These are phyloP conservation scores for Canariomyces notabilis DNA, from an alignment of 2,329 filamentous ascomycete genomes.

Conservation along the genomic window DNA sequence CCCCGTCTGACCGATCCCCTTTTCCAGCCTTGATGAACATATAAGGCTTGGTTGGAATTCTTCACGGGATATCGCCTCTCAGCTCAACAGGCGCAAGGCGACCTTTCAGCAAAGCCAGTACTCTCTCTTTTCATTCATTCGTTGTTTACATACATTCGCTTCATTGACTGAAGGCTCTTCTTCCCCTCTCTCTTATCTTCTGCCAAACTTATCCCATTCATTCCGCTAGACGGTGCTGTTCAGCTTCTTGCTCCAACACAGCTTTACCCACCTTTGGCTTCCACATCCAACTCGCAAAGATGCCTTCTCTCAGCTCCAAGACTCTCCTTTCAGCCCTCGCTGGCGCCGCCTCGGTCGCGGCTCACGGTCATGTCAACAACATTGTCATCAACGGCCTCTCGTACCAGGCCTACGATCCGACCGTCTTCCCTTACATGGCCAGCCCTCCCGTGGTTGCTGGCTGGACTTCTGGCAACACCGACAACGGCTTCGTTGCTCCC, in stretches of 20 bases:
- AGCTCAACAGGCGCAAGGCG: conserved; percentile 20
- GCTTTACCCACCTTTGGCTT: conserved; percentile 3
- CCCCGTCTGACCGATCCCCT: background rate
- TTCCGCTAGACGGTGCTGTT: conserved; percentile 22
- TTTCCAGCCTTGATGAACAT: conserved; percentile 2
- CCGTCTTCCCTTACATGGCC: conserved; percentile 33
- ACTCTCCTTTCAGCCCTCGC: conserved; percentile 19
- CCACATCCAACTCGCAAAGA: conserved; percentile 13
- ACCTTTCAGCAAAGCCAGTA: conserved; percentile 18
- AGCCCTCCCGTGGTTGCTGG: conserved; percentile 36
- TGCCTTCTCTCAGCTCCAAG: conserved; percentile 22
- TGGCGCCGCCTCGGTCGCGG: conserved; percentile 23
- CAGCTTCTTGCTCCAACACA: conserved; percentile 6
- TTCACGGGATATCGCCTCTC: background rate
- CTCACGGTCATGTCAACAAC: conserved; percentile 40
- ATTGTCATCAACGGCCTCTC: conserved; percentile 40
- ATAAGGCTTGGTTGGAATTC: conserved; percentile 10
- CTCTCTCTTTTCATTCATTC: conserved; percentile 18
- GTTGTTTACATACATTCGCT: conserved; percentile 18
- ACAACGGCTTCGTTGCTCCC: conserved; percentile 48
- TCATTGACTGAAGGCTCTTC: conserved; percentile 26
- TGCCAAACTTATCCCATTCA: conserved; percentile 15
- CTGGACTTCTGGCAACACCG: conserved; percentile 40
- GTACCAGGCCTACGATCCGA: conserved; percentile 38
- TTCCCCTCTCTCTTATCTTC: conserved; percentile 12